These are phyloP conservation scores for Seiridium unicorne DNA, from an alignment of 2,329 filamentous ascomycete genomes.

Conservation along the genomic window DNA sequence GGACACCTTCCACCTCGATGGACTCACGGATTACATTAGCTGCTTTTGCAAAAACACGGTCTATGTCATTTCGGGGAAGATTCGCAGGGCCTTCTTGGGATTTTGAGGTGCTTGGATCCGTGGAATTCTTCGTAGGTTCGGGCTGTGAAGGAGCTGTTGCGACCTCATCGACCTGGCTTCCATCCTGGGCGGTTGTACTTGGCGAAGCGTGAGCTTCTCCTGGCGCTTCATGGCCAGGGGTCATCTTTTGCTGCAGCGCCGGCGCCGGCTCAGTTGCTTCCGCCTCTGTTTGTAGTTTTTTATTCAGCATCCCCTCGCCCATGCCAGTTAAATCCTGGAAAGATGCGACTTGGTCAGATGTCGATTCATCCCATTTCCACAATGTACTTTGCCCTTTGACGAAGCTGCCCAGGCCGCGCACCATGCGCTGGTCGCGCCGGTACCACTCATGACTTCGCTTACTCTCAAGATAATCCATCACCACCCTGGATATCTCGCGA, in stretches of 20 bases:
- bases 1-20: constrained; percentile 37
- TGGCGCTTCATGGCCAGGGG: neutral
- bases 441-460: constrained; percentile 9
- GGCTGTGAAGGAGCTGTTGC: no score
- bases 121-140: neutral
- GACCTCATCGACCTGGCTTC: no score
- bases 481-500: constrained; percentile 13
- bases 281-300: constrained; percentile 1
- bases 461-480: constrained; percentile 15
- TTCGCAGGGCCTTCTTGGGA: neutral
- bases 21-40: constrained; percentile 40
- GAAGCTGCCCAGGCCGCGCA: constrained; percentile 18
- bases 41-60: constrained; percentile 38
- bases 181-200: no score
- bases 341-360: neutral
- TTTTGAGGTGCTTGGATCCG: neutral
- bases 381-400: constrained; percentile 18
- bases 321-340: neutral
- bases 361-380: constrained; percentile 14
- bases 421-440: constrained; percentile 18
- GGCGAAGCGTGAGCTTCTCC: no score
- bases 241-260: neutral
- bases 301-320: constrained; percentile 18
- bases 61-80: constrained; percentile 1
- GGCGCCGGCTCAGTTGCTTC: neutral